These are phyloP conservation scores for Meyerozyma smithsonii DNA, from an alignment of 1,139 yeast genomes.

Conservation along the genomic window DNA sequence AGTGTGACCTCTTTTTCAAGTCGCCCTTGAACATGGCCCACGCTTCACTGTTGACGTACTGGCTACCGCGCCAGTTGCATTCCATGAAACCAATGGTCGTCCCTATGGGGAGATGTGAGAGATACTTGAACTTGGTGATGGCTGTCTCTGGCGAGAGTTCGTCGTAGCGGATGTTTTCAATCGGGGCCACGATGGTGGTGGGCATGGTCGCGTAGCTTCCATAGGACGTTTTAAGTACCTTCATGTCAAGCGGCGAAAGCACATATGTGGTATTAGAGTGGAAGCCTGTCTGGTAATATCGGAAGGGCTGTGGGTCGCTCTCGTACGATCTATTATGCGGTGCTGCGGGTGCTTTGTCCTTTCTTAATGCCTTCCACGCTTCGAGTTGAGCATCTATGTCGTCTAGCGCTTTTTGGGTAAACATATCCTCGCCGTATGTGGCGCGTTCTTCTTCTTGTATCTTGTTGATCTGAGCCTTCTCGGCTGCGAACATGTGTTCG, in stretches of 20 bases:
- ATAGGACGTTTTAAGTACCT: slow-evolving; percentile 61
- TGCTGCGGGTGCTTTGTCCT: slow-evolving; percentile 4
- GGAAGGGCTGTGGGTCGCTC: slow-evolving; percentile 8
- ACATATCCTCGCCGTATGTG: slow-evolving; percentile 55
- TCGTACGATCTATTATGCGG: slow-evolving; percentile 1
- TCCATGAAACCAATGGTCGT: slow-evolving; percentile 82
- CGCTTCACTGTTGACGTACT: slow-evolving; percentile 40
- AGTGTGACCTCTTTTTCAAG: slow-evolving; percentile 54
- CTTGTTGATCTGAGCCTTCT: slow-evolving; percentile 42
- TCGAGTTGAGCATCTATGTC: slow-evolving; percentile 47
- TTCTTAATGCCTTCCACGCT: slow-evolving; percentile 25
- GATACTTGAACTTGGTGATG: slow-evolving; percentile 62
- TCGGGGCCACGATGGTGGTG: slow-evolving; percentile 49
- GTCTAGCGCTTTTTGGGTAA: slow-evolving; percentile 51
- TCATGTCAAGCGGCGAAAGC: slow-evolving; percentile 74
- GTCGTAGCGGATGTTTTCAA: slow-evolving; percentile 67
- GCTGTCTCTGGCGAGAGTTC: slow-evolving; percentile 52
- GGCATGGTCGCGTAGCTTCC: slow-evolving; percentile 65
- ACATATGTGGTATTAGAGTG: slow-evolving; percentile 62
- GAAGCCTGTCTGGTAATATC: slow-evolving; percentile 71
- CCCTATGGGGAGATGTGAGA: slow-evolving; percentile 80
- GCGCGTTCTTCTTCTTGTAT: slow-evolving; percentile 54
- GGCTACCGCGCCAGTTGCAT: slow-evolving; percentile 67
- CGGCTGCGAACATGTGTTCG: slow-evolving; percentile 50
- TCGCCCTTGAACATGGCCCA: slow-evolving; percentile 56